These are phyloP conservation scores for Erodium texanum DNA, from an alignment of 441 rosid genomes.

Conservation along the genomic window DNA sequence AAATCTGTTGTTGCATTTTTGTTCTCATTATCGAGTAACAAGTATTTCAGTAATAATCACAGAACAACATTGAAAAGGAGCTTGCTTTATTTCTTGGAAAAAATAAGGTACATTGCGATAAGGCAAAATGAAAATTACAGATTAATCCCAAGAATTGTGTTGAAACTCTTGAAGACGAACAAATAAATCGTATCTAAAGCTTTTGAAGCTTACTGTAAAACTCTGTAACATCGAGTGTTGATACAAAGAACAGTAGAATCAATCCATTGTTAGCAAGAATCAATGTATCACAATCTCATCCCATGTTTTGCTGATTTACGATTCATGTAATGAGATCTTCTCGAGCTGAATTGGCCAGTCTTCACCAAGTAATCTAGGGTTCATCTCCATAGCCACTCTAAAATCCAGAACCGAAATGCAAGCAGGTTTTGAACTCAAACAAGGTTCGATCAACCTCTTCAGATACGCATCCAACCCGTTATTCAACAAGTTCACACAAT, in stretches of 20 bases:
- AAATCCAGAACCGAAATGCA: slow-evolving; percentile 45
- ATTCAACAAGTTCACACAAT: slow-evolving; percentile 55
- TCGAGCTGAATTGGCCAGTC: slow-evolving; percentile 67
- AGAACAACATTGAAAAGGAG: no score
- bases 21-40: no score
- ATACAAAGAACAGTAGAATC: no score
- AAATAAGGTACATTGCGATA: no score
- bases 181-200: slow-evolving; percentile 18
- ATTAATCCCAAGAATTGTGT: background rate
- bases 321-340: slow-evolving; percentile 35
- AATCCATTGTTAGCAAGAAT: slow-evolving; percentile 13
- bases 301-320: slow-evolving; percentile 27
- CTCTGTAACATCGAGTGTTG: slow-evolving; percentile 44
- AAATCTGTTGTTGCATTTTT: no score
- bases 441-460: slow-evolving; percentile 61
- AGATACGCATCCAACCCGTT: slow-evolving; percentile 51
- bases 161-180: background rate
- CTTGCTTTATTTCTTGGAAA: no score
- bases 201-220: slow-evolving; percentile 58
- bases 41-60: no score
- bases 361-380: slow-evolving; percentile 65
- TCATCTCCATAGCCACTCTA: slow-evolving; percentile 50
- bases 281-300: slow-evolving; percentile 44
- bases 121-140: no score
- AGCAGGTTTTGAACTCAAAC: slow-evolving; percentile 28